A percentile compares a stretch with the other conserved stretches of the same genome.
Conservation (phyloP, 139 green algal genomes). For the Ettlia oleoabundans region DNA sequence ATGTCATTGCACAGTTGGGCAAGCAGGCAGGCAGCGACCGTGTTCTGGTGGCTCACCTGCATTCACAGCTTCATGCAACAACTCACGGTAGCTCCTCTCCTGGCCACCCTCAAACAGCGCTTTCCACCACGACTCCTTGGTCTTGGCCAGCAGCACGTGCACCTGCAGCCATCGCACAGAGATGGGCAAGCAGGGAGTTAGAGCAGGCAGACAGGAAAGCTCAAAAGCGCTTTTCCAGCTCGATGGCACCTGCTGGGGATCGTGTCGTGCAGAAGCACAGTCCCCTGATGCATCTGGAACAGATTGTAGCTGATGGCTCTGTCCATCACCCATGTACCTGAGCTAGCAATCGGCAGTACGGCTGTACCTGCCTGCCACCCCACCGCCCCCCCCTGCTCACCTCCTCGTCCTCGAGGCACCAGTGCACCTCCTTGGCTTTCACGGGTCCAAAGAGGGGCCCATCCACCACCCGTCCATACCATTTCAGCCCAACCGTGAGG, state of each 20-base stretch:
- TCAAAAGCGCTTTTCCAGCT: neutral
- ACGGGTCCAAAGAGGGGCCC: slow-evolving; percentile 51
- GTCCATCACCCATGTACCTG: neutral
- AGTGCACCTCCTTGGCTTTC: slow-evolving; percentile 57
- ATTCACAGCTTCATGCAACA: slow-evolving; percentile 74
- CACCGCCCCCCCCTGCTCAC: slow-evolving; percentile 10
- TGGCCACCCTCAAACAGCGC: slow-evolving; percentile 69
- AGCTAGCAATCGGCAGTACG: neutral
- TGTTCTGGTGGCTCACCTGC: slow-evolving; percentile 65
- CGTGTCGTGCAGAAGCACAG: no score
- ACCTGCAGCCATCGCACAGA: slow-evolving; percentile 19
- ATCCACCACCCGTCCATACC: slow-evolving; percentile 70
- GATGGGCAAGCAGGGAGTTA: no score
- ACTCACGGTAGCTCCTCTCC: slow-evolving; percentile 70
- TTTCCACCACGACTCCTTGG: slow-evolving; percentile 64
- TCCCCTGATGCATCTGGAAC: no score
- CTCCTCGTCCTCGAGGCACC: slow-evolving; percentile 64
- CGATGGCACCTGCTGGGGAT: no score
- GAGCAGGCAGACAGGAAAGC: neutral
- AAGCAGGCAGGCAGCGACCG: no score
- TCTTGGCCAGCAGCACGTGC: slow-evolving; percentile 73
- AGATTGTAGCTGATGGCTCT: no score
- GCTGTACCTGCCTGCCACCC: neutral
- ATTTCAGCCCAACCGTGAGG: slow-evolving; percentile 60
- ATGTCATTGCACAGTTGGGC: slow-evolving; percentile 8